These are phyloP conservation scores for Helenozyma baotianmanensis DNA, from an alignment of 805 yeast species.

Conservation along the genomic window DNA sequence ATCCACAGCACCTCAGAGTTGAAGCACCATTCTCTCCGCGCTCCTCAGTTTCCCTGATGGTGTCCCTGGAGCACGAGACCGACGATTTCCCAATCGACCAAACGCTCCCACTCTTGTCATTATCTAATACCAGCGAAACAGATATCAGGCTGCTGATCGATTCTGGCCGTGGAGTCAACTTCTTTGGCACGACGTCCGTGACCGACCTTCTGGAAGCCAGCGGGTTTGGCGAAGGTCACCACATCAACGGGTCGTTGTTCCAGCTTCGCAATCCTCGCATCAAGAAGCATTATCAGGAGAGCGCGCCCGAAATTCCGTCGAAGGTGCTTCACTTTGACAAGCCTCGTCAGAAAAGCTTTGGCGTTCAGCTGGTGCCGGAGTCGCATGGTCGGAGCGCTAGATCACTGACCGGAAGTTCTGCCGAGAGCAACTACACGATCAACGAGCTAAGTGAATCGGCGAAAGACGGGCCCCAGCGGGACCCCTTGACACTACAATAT, in stretches of 20 bases:
- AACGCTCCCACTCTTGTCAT: slow-evolving; percentile 14
- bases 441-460: slow-evolving; percentile 5
- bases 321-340: background rate
- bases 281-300: slow-evolving; percentile 13
- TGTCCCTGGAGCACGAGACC: slow-evolving; percentile 1
- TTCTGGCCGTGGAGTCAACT: slow-evolving; percentile 3
- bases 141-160: slow-evolving; percentile 8
- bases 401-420: slow-evolving; percentile 9
- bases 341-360: slow-evolving; percentile 13
- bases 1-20: no score
- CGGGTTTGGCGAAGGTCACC: slow-evolving; percentile 8
- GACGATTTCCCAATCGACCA: slow-evolving; percentile 9
- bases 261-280: slow-evolving; percentile 14
- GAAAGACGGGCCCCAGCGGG: background rate
- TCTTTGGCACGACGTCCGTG: slow-evolving; percentile 11
- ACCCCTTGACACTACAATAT: no score
- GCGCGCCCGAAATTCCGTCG: background rate
- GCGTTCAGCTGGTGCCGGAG: slow-evolving; percentile 6
- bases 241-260: slow-evolving; percentile 5
- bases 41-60: slow-evolving; percentile 14
- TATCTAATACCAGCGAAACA: slow-evolving; percentile 6
- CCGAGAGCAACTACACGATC: slow-evolving; percentile 6
- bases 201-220: slow-evolving; percentile 12
- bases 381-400: background rate
- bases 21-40: no score